Evolutionary conservation across 306 rosid species (phyloP).

Genomic region (Castanopsis chinensis): DNA sequence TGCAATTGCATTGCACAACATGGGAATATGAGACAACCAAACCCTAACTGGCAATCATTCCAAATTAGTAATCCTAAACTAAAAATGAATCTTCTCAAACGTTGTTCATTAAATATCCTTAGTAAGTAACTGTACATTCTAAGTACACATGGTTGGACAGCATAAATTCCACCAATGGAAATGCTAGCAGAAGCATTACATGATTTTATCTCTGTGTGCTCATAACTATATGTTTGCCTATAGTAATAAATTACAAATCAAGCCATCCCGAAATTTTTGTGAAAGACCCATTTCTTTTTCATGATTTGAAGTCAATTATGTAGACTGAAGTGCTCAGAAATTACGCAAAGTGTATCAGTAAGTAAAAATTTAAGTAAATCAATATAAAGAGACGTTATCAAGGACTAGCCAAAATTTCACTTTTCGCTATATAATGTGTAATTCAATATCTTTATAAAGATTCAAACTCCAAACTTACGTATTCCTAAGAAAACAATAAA

Average conservation of each 20-base stretch:
- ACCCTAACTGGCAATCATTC: neutral
- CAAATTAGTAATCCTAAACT: neutral
- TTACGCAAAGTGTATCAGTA: neutral
- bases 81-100: neutral
- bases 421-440: neutral
- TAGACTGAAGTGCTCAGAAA: neutral
- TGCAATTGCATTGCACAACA: neutral
- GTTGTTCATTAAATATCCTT: neutral
- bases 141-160: neutral
- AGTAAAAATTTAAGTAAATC: neutral
- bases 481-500: conserved; percentile 10
- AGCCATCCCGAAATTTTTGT: neutral
- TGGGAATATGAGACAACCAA: neutral
- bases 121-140: neutral
- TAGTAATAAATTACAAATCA: neutral
- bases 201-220: neutral
- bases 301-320: neutral
- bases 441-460: neutral
- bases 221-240: neutral
- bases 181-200: neutral
- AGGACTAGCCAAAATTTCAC: neutral
- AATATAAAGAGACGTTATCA: neutral
- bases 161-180: neutral
- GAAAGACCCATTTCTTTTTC: neutral
- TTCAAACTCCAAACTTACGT: neutral